Conservation (phyloP, 192 early-diverging fungal species). For the Kappamyces sp. region DNA sequence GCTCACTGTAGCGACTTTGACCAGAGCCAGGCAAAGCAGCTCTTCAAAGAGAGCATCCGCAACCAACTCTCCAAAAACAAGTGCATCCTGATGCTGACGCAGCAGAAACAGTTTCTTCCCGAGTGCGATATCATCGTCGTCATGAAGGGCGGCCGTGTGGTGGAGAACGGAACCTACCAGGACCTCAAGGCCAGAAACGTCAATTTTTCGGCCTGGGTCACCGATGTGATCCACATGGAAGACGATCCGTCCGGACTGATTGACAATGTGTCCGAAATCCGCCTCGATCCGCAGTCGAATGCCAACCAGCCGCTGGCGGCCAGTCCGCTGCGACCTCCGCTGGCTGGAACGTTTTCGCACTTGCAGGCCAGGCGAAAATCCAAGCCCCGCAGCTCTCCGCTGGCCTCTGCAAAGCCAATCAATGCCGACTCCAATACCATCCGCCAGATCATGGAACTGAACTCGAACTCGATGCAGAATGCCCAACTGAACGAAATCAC, state of each 20-base stretch:
- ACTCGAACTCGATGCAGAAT: constrained; percentile 50
- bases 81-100: constrained; percentile 62
- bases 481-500: constrained; percentile 60
- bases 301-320: not conserved
- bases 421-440: constrained; percentile 32
- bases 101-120: constrained; percentile 48
- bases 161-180: constrained; percentile 52
- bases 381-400: constrained; percentile 17
- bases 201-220: constrained; percentile 58
- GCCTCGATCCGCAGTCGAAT: constrained; percentile 23
- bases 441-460: constrained; percentile 42
- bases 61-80: constrained; percentile 38
- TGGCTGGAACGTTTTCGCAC: not conserved
- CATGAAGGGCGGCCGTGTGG: constrained; percentile 53
- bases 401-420: constrained; percentile 31
- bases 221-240: constrained; percentile 56
- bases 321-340: constrained; percentile 7
- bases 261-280: constrained; percentile 38
- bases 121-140: constrained; percentile 62
- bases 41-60: constrained; percentile 37
- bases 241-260: constrained; percentile 38
- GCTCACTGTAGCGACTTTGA: constrained; percentile 38
- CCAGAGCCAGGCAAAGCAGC: constrained; percentile 24
- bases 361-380: constrained; percentile 6
- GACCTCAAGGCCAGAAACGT: constrained; percentile 60